Percentiles rank a stretch among this genome's conserved stretches.
phyloP scores from a whole-genome alignment of 768 basidiomycete genomes.

The Porphyrellus cyaneotinctus region DNA sequence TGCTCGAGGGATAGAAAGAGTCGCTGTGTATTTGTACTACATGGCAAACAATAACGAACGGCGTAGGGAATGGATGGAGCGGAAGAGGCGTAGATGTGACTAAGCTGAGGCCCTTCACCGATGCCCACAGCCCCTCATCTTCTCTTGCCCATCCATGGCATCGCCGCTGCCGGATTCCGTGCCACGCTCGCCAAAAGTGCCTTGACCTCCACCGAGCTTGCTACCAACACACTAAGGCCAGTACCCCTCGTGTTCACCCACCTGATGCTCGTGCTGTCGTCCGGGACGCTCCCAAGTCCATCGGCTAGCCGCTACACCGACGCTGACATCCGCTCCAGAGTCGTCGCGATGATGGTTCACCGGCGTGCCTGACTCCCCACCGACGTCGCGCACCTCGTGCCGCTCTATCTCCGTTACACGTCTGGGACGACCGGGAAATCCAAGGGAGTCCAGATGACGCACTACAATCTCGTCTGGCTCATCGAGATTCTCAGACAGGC shows the following conservation, averaged over 20 bases:
- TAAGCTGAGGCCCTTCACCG: too few relatives aligned
- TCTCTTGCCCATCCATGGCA: constrained; percentile 45
- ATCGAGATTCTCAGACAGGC: constrained; percentile 45
- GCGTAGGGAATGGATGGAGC: too few relatives aligned
- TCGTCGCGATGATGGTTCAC: constrained; percentile 59
- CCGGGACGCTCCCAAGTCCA: constrained; percentile 49
- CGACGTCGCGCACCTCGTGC: constrained; percentile 35
- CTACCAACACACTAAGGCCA: constrained; percentile 67
- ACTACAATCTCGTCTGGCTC: constrained; percentile 62
- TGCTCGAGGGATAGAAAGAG: too few relatives aligned
- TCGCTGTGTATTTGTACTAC: too few relatives aligned
- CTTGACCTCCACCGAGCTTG: constrained; percentile 66
- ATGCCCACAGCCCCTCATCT: too few relatives aligned
- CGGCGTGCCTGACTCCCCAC: constrained; percentile 25
- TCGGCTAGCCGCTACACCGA: constrained; percentile 46
- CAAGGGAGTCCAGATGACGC: constrained; percentile 69
- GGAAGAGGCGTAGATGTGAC: too few relatives aligned
- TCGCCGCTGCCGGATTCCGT: constrained; percentile 61
- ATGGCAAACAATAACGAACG: too few relatives aligned
- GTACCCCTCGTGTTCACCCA: constrained; percentile 60
- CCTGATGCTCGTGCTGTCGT: constrained; percentile 58
- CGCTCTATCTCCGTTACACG: constrained; percentile 60
- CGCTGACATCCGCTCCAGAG: constrained; percentile 46
- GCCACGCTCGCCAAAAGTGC: constrained; percentile 71
- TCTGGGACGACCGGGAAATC: constrained; percentile 75